phyloP scores from a whole-genome alignment of 2,329 filamentous ascomycete genomes.

The Trichoderma aggressivum region DNA sequence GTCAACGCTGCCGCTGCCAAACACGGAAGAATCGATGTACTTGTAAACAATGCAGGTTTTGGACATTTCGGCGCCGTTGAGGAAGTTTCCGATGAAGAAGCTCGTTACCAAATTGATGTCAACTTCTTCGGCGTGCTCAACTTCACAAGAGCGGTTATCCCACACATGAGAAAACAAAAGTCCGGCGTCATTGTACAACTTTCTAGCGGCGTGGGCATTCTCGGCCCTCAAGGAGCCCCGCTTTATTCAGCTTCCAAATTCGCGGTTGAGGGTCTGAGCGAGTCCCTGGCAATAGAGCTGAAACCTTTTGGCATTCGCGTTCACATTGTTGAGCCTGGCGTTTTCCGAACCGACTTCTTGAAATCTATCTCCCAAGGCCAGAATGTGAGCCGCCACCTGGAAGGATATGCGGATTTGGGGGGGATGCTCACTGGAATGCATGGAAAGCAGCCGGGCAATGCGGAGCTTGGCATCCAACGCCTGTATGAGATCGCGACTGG shows the following conservation, averaged over 20 bases:
- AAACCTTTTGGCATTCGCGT: conserved; percentile 37
- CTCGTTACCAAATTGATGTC: conserved; percentile 53
- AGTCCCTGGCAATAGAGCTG: conserved; percentile 35
- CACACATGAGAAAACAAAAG: conserved; percentile 31
- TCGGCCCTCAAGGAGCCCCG: conserved; percentile 32
- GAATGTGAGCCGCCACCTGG: background rate
- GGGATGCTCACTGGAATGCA: background rate
- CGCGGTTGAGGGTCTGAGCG: conserved; percentile 37
- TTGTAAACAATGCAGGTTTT: conserved; percentile 61
- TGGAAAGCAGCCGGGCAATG: background rate
- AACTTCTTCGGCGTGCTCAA: conserved; percentile 46
- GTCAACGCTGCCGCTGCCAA: conserved; percentile 34
- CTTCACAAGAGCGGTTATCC: conserved; percentile 44
- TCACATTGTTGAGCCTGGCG: conserved; percentile 38
- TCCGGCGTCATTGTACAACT: conserved; percentile 39
- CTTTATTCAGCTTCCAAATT: conserved; percentile 40
- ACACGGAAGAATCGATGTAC: conserved; percentile 55
- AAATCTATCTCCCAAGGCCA: background rate
- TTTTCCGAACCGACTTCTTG: conserved; percentile 1
- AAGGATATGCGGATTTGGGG: background rate
- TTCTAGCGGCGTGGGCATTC: conserved; percentile 36
- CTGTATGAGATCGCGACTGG: background rate
- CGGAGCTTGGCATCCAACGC: conserved; percentile 1
- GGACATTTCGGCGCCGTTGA: conserved; percentile 52
- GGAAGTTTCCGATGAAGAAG: conserved; percentile 45